Evolutionary conservation across 108 stramenopile species (phyloP), one percentile per base, ranked within the genome.

Genomic region (Nannochloropsis oceanica): DNA sequence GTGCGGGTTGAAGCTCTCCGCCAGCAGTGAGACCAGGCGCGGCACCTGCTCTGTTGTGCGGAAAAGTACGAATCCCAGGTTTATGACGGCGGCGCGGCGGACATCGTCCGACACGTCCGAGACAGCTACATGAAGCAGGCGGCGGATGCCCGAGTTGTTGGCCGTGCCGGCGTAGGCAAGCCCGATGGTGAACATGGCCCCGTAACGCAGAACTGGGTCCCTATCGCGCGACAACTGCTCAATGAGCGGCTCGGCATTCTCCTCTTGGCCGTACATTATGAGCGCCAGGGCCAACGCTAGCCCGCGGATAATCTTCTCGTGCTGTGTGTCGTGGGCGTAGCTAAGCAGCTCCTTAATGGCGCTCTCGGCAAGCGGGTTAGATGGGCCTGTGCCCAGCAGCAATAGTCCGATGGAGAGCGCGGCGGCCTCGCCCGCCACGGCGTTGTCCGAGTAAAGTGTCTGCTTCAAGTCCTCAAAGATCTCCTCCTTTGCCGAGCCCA

Each of bases 1-100:
- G 90, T 99, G 97, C 24, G 99, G 96, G 90, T 99, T 99, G 94
- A 97, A 99, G 88, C 93, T 94, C 88, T 98, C 99, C n/a, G 97
- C 90, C 20, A 99, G 91, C 22, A 99, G 93, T 80, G 94, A 92
- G 83, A 89, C 89, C 26, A 97, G 89, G 81, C 94, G 90, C 8
- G 96, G 96, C 59, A 99, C 95, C 42, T 95, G 95, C 87, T 96
- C 93, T 2, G 97, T 97, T 25, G 94, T 95, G 86, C 97, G 96
- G 94, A 93, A 97, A 84, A 99, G 91, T 43, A 99, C 96, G 85
- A 99, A 96, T 11, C 98, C 98, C 43, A 99, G 88, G n/a, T 93
- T 94, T 82, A 95, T 95, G 18, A 99, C 97, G 10, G 98, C 95
- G 24, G 98, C 99, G 93, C 97, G 97, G 44, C 99, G 93, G 11